These are phyloP conservation scores for Podospora fimiseda DNA, from an alignment of 495 filamentous ascomycete species.

Conservation along the genomic window DNA sequence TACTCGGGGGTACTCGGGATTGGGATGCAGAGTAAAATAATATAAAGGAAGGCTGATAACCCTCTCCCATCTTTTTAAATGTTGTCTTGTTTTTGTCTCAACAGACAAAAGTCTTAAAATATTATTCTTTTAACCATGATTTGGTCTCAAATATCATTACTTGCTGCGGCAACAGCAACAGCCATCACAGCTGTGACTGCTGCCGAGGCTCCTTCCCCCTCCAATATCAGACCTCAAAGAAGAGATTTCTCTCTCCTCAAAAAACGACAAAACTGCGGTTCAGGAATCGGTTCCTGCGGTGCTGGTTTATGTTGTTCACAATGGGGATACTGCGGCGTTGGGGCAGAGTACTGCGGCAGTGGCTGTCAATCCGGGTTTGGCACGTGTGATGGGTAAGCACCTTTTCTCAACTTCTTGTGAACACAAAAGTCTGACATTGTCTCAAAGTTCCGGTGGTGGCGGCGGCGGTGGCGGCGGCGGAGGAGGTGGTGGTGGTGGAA, in stretches of 20 bases:
- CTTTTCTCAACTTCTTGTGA: background rate
- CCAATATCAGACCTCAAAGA: background rate
- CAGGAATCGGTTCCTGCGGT: conserved; percentile 11
- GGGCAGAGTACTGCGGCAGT: conserved; percentile 37
- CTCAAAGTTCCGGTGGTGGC: background rate
- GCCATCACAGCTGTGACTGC: background rate
- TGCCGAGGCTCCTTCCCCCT: background rate
- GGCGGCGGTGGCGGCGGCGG: conserved; percentile 6
- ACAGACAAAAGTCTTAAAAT: too few species aligned
- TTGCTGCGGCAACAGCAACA: background rate
- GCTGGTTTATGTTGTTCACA: conserved; percentile 26
- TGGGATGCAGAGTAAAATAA: background rate
- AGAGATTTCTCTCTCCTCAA: background rate
- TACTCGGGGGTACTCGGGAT: too few species aligned
- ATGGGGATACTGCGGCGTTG: conserved; percentile 39
- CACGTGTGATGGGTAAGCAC: conserved; percentile 9
- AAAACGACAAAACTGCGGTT: conserved; percentile 16
- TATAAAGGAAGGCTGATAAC: background rate
- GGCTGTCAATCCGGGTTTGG: conserved; percentile 41
- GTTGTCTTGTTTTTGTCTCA: too few species aligned
- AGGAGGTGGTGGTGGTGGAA: conserved; percentile 8
- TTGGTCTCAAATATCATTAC: background rate
- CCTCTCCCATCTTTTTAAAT: too few species aligned
- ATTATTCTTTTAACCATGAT: too few species aligned
- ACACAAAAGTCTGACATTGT: background rate